Evolutionary conservation across 768 basidiomycete genomes (phyloP), one percentile per base, ranked within the genome.

Genomic region (Pisolithus albus): DNA sequence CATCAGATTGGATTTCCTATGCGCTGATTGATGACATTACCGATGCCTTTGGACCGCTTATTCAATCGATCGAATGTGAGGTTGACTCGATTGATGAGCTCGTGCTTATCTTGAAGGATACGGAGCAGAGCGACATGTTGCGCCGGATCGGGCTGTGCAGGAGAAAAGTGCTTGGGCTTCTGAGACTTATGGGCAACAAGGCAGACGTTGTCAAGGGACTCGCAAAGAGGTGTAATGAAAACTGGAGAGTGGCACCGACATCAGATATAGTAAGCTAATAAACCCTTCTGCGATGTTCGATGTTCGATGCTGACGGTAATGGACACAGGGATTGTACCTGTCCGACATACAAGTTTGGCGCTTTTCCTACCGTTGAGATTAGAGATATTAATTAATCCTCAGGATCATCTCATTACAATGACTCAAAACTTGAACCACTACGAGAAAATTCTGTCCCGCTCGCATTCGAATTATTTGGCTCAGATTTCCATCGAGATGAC

Each of bases 401-500:
- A 83, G 79, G 96, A 99, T 68, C 96, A 99, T 72, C 71, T 99
- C 68, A 98, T 98, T 70, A 99, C 96, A 19, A 98, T 98, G 93
- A 99, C 96, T 2, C 96, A 99, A 71, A 98, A 95, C 65, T 66
- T 99, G 77, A 99, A 98, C 66, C 96, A 98, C 70, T 99, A 98
- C 75, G 96, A 99, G 67, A 99, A 98, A 76, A 98, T 99, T 63
- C 77, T 99, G 8, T 98, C 95, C 4, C 86, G 96, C 38, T 97
- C 95, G 38, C 96, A 99, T 70, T 97, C 94, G 36, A 99, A 99
- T 66, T 99, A 99, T 72, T 85, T 99, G 47, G 96, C 96, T 1
- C 96, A 98, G 63, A 99, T 99, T 60, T 96, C 93, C 40, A 98
- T 99, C 70, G 96, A 98, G 74, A 99, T 98, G 95, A 95, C 92